phyloP scores from a whole-genome alignment of 495 filamentous ascomycete genomes.

The Astrocystis sublimbata region DNA sequence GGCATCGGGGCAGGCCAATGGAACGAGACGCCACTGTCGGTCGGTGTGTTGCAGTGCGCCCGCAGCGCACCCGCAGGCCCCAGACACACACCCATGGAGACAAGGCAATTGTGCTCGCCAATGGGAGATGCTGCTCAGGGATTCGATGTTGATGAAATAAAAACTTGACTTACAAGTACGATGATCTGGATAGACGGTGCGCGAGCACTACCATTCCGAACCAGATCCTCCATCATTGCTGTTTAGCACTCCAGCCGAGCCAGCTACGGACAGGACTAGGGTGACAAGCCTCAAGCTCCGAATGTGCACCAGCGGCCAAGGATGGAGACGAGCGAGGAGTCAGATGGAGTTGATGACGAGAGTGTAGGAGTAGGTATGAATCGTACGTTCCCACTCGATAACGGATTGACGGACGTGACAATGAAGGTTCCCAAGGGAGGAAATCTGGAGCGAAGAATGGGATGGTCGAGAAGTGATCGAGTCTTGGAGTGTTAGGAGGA shows the following conservation, averaged over 20 bases:
- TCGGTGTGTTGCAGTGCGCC: constrained; percentile 17
- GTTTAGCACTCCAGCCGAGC: no score
- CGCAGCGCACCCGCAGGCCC: background rate
- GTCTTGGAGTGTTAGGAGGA: constrained; percentile 8
- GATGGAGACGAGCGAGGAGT: background rate
- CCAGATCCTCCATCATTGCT: constrained; percentile 3
- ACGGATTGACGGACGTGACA: background rate
- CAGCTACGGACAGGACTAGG: no score
- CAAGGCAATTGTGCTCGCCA: constrained; percentile 5
- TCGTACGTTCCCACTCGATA: background rate
- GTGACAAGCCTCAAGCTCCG: no score
- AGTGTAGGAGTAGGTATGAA: background rate
- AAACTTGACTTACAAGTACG: constrained; percentile 65
- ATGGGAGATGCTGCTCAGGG: background rate
- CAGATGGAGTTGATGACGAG: no score
- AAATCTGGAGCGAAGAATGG: no score
- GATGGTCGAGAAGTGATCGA: background rate
- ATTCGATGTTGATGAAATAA: constrained; percentile 7
- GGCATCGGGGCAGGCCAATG: constrained; percentile 1
- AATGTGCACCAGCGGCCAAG: background rate
- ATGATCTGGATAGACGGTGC: constrained; percentile 72
- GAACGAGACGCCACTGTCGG: background rate
- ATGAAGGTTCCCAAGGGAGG: background rate
- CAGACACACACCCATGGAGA: constrained; percentile 1
- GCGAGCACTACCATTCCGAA: constrained; percentile 21